Percentiles rank a stretch among this genome's conserved stretches.
Evolutionary conservation across 169 alveolate species (phyloP).

Genomic region (Plasmodium falciparum): DNA sequence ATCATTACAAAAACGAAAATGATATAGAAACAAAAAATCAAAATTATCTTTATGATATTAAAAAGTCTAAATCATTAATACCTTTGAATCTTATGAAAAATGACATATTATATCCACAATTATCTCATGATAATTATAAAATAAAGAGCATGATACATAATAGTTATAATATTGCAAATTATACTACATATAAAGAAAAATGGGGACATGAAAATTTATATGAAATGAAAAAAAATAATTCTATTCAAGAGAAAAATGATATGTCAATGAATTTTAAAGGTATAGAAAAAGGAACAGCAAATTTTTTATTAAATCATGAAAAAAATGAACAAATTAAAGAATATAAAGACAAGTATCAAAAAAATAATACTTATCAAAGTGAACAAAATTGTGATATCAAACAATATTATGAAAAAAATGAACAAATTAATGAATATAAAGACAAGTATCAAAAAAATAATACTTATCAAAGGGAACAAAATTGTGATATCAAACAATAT

Average conservation of each 20-base stretch:
- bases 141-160: not conserved
- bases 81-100: conserved; percentile 1
- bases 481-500: not conserved
- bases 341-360: not conserved
- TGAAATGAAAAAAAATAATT: not conserved
- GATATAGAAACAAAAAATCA: not conserved
- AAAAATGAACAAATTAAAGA: not conserved
- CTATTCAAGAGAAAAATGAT: not conserved
- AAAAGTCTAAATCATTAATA: conserved; percentile 4
- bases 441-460: not conserved
- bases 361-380: not conserved
- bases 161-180: not conserved
- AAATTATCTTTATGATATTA: not conserved
- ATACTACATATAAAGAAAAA: not conserved
- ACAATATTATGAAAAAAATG: not conserved
- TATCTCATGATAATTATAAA: too few species aligned
- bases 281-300: not conserved
- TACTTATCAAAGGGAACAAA: not conserved
- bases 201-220: not conserved
- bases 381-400: not conserved
- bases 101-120: too few species aligned
- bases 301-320: not conserved
- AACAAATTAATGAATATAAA: not conserved
- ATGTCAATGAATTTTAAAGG: not conserved
- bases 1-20: not conserved